A percentile compares a stretch with the other conserved stretches of the same genome.
These are phyloP conservation scores for Chlorella ohadii DNA, from an alignment of 139 green algal species.

Conservation along the genomic window DNA sequence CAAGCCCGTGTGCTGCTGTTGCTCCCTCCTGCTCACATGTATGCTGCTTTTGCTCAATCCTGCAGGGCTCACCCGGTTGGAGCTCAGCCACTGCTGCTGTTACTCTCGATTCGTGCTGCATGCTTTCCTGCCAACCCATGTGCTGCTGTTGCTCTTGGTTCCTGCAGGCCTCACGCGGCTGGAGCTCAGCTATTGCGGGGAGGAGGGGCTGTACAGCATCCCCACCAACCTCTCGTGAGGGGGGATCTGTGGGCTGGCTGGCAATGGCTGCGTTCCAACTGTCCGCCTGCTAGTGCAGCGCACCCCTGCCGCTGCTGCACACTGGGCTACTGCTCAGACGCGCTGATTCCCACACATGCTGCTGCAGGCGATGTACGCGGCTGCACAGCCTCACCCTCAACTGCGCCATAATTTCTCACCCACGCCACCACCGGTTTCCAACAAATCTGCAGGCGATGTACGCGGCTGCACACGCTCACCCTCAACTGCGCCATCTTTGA, in stretches of 20 bases:
- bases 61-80: too few relatives aligned
- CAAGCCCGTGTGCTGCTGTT: background rate
- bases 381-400: too few relatives aligned
- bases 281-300: too few relatives aligned
- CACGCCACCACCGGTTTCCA: too few relatives aligned
- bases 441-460: conserved; percentile 1
- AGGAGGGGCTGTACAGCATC: conserved; percentile 23
- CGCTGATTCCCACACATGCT: too few relatives aligned
- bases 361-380: too few relatives aligned
- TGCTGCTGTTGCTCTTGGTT: background rate
- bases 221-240: conserved; percentile 6
- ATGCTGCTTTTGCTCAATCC: background rate
- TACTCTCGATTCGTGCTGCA: too few relatives aligned
- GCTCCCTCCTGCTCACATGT: background rate
- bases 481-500: conserved; percentile 29
- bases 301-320: background rate
- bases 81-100: too few relatives aligned
- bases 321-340: too few relatives aligned
- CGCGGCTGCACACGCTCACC: conserved; percentile 19
- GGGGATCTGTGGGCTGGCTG: background rate
- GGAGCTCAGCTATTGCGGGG: conserved; percentile 31
- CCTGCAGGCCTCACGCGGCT: conserved; percentile 18
- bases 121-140: background rate
- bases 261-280: too few relatives aligned
- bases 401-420: too few relatives aligned